Evolutionary conservation across 2,329 filamentous ascomycete genomes (phyloP), one percentile per base, ranked within the genome.

Genomic region (Seiridium cupressi): DNA sequence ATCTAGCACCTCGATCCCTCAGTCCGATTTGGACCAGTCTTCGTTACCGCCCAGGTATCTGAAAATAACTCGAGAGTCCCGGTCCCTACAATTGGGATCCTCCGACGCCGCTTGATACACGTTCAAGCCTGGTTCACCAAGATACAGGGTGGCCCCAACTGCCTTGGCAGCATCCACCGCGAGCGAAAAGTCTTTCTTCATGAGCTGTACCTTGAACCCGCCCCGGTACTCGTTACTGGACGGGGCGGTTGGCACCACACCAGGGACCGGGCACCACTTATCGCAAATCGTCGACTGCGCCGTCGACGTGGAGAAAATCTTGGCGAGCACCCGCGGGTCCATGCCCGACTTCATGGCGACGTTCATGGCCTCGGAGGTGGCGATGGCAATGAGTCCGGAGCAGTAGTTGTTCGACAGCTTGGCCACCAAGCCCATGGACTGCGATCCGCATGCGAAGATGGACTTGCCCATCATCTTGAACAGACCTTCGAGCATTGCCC

Each of bases 381-480:
- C 84, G 57, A 88, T 84, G 5, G 84, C 80, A 60, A 87, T 86
- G 31, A 86, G 73, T 1, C 82, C 84, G 0, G 80, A 84, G 54
- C 82, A 77, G 68, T 88, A 88, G 65, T 88, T 88, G 67, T 88
- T 88, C 58, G 79, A 84, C 5, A 87, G 72, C 70, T 87, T 88
- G 0, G 84, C 83, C 0, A 82, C 80, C 3, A 88, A 77, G 0
- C 85, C 84, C 0, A 86, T 74, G 0, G 80, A 81, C 0, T 82
- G 78, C 0, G 79, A 82, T 3, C 84, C 84, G 64, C 84, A 87
- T 4, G 82, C 74, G 55, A 87, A 81, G 46, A 85, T 72, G 56
- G 81, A 74, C 49, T 75, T 75, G 35, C 84, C 84, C 81, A 87
- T 85, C 47, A 79, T 70, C 10, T 72, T 63, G 34, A 85, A 70